Percentiles rank a stretch among this genome's conserved stretches.
These are phyloP conservation scores for Knoxdaviesia capensis DNA, from an alignment of 2,329 filamentous ascomycete species.

Conservation along the genomic window DNA sequence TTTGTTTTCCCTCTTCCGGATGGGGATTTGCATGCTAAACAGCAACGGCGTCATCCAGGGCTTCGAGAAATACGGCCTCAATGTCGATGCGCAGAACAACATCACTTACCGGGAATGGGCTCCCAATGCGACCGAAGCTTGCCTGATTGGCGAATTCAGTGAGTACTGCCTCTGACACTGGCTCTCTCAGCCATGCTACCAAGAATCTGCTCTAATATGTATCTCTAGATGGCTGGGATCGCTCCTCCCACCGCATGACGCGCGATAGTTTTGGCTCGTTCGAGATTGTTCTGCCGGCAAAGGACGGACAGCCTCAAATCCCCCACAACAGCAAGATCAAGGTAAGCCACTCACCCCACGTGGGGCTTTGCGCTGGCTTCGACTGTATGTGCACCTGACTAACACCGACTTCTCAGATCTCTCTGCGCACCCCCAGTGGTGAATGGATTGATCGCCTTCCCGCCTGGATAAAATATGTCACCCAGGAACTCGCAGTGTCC, in stretches of 20 bases:
- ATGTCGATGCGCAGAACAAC: constrained; percentile 61
- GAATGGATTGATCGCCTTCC: constrained; percentile 75
- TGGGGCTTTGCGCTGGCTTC: not conserved
- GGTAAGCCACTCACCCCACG: constrained; percentile 24
- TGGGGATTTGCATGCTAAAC: not conserved
- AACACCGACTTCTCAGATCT: constrained; percentile 35
- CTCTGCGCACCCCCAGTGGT: constrained; percentile 59
- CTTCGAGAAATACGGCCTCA: constrained; percentile 70
- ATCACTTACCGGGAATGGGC: constrained; percentile 94
- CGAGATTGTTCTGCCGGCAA: constrained; percentile 57
- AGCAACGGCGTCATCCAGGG: constrained; percentile 32
- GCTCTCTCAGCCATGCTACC: no score
- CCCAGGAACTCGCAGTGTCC: constrained; percentile 75
- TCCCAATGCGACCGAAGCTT: constrained; percentile 68
- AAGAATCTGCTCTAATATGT: not conserved
- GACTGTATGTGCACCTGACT: not conserved
- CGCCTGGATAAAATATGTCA: constrained; percentile 94
- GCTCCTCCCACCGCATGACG: constrained; percentile 67
- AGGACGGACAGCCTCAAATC: constrained; percentile 57
- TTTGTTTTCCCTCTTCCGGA: not conserved
- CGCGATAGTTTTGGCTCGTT: constrained; percentile 75
- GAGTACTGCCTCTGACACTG: constrained; percentile 12
- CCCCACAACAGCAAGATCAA: constrained; percentile 92
- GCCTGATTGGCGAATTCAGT: constrained; percentile 91
- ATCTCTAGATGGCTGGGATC: constrained; percentile 60